These are phyloP conservation scores for Pythium utonaiense DNA, from an alignment of 352 stramenopile species.

Conservation along the genomic window DNA sequence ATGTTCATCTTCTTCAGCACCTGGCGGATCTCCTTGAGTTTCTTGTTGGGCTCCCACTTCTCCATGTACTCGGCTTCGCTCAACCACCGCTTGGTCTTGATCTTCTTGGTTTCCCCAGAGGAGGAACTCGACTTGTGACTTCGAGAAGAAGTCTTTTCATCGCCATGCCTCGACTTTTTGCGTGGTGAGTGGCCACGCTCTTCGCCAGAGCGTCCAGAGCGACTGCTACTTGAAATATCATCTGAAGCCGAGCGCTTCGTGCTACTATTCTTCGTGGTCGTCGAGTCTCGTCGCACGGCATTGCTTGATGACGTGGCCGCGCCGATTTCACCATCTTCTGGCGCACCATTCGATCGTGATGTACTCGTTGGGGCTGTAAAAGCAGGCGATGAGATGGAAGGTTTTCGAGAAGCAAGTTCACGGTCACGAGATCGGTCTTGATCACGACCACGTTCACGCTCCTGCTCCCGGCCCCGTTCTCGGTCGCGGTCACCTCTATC, in stretches of 20 bases:
- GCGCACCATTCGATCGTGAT: slow-evolving; percentile 27
- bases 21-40: slow-evolving; percentile 67
- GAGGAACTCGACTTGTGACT: slow-evolving; percentile 7
- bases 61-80: slow-evolving; percentile 52
- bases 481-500: slow-evolving; percentile 1
- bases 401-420: slow-evolving; percentile 22
- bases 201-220: slow-evolving; percentile 31
- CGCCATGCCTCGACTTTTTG: slow-evolving; percentile 35
- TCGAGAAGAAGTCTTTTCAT: slow-evolving; percentile 24
- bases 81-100: slow-evolving; percentile 28
- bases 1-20: slow-evolving; percentile 88
- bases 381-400: slow-evolving; percentile 26
- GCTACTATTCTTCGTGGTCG: not conserved
- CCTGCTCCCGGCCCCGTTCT: not conserved
- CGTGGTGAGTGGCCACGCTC: slow-evolving; percentile 22
- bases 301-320: slow-evolving; percentile 2
- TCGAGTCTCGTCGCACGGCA: slow-evolving; percentile 9
- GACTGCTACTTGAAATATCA: slow-evolving; percentile 30
- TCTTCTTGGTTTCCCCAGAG: not conserved
- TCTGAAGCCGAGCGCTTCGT: slow-evolving; percentile 19
- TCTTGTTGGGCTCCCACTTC: slow-evolving; percentile 80
- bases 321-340: slow-evolving; percentile 40
- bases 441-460: slow-evolving; percentile 8
- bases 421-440: slow-evolving; percentile 7
- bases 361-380: not conserved